These are phyloP conservation scores for Camellia oleifera DNA, from an alignment of 179 eudicot species.

Conservation along the genomic window DNA sequence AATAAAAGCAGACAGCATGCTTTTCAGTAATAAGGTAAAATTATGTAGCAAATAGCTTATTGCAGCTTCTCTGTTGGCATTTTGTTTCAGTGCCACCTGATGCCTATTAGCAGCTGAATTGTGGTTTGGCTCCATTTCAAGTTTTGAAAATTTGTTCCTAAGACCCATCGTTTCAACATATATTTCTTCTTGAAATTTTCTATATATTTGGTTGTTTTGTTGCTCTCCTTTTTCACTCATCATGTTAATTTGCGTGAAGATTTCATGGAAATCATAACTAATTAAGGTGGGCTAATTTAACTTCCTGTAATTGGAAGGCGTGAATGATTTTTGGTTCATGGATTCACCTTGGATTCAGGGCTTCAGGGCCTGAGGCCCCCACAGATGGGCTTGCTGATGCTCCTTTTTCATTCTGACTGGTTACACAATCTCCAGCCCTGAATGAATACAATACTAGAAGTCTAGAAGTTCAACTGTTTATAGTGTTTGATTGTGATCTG, in stretches of 20 bases:
- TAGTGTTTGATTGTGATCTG: background rate
- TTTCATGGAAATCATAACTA: background rate
- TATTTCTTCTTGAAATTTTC: background rate
- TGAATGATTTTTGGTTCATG: background rate
- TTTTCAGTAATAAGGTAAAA: constrained; percentile 74
- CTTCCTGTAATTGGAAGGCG: background rate
- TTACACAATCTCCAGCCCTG: background rate
- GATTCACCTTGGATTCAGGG: background rate
- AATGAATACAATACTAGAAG: background rate
- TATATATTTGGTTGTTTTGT: background rate
- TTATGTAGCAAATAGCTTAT: background rate
- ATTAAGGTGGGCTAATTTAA: background rate
- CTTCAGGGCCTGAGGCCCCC: background rate
- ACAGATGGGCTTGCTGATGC: background rate
- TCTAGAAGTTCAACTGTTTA: background rate
- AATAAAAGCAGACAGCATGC: constrained; percentile 51
- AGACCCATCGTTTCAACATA: background rate
- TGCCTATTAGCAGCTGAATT: background rate
- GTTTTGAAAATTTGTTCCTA: background rate
- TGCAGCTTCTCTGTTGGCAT: background rate
- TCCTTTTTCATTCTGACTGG: constrained; percentile 1
- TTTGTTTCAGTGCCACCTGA: background rate
- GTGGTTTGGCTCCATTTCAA: constrained; percentile 4
- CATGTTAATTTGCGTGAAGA: background rate
- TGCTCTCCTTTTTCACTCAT: background rate